Percentiles rank a stretch among this genome's conserved stretches.
These are phyloP conservation scores for Arthrinium phaeospermum DNA, from an alignment of 2,329 filamentous ascomycete genomes.

Conservation along the genomic window DNA sequence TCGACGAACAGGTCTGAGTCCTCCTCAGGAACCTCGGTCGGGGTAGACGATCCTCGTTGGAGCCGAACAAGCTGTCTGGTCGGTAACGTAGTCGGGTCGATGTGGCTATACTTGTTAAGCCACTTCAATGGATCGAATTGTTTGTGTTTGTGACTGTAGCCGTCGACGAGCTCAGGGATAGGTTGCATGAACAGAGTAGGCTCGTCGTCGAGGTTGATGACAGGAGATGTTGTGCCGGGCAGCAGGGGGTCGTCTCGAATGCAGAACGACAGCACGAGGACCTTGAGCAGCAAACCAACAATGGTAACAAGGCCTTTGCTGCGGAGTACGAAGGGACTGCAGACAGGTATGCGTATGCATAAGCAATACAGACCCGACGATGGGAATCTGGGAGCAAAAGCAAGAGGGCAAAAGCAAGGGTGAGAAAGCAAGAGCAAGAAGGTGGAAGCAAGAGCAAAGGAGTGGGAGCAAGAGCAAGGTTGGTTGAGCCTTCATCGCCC, in stretches of 20 bases:
- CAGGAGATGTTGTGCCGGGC: not conserved
- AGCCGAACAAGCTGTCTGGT: slow-evolving; percentile 24
- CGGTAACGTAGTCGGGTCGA: slow-evolving; percentile 29
- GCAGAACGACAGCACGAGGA: not conserved
- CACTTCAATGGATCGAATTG: slow-evolving; percentile 29
- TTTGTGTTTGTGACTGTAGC: not conserved
- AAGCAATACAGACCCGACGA: too few species aligned
- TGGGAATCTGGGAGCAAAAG: too few species aligned
- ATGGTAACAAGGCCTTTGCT: not conserved
- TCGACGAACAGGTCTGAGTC: too few species aligned
- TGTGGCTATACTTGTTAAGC: slow-evolving; percentile 36
- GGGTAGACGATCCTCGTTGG: too few species aligned
- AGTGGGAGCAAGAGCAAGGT: slow-evolving; percentile 55
- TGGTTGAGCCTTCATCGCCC: slow-evolving; percentile 87
- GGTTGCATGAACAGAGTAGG: not conserved
- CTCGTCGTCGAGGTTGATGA: not conserved
- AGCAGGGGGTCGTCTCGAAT: not conserved
- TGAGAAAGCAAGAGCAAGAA: too few species aligned
- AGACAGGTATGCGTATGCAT: not conserved
- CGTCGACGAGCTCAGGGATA: not conserved
- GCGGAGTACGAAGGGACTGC: not conserved
- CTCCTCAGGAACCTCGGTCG: too few species aligned
- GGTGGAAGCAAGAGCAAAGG: too few species aligned
- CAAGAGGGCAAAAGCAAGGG: too few species aligned
- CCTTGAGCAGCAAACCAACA: not conserved